Percentiles rank a stretch among this genome's conserved stretches.
phyloP scores from a whole-genome alignment of 2,329 filamentous ascomycete species.

The Phyllosticta citrichinensis region DNA sequence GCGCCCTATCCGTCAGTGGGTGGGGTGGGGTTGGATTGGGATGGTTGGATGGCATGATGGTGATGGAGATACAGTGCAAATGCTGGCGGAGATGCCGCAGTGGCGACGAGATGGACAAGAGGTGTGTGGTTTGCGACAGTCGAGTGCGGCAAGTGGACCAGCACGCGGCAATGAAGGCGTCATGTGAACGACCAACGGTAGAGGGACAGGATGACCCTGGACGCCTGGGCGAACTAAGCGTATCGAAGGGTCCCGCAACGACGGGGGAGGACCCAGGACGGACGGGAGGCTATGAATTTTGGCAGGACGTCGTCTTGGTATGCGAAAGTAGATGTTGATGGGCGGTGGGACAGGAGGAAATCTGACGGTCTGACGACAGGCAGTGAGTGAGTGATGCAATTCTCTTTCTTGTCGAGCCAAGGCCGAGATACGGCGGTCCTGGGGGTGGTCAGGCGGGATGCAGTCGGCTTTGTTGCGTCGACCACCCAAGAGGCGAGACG shows the following conservation, averaged over 20 bases:
- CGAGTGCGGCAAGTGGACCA: neutral
- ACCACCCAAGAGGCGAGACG: neutral
- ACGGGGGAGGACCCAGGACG: neutral
- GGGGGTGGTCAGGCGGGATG: neutral
- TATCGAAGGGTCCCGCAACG: neutral
- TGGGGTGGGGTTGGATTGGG: neutral
- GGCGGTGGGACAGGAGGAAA: neutral
- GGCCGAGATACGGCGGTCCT: neutral
- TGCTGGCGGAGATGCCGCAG: neutral
- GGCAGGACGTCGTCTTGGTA: neutral
- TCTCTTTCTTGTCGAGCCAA: neutral
- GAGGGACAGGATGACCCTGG: neutral
- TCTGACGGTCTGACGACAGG: neutral
- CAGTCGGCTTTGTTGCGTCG: neutral
- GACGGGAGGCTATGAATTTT: neutral
- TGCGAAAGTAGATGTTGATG: neutral
- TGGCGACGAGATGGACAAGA: neutral
- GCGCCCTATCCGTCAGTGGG: neutral
- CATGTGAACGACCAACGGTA: neutral
- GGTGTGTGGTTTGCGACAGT: neutral
- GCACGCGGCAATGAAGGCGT: neutral
- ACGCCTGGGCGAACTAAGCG: neutral
- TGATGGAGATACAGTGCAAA: neutral
- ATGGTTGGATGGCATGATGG: neutral
- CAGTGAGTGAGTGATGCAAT: neutral